Percentiles rank a stretch among this genome's conserved stretches.
Conservation (phyloP, 306 rosid species). For the Mimosa pudica region DNA sequence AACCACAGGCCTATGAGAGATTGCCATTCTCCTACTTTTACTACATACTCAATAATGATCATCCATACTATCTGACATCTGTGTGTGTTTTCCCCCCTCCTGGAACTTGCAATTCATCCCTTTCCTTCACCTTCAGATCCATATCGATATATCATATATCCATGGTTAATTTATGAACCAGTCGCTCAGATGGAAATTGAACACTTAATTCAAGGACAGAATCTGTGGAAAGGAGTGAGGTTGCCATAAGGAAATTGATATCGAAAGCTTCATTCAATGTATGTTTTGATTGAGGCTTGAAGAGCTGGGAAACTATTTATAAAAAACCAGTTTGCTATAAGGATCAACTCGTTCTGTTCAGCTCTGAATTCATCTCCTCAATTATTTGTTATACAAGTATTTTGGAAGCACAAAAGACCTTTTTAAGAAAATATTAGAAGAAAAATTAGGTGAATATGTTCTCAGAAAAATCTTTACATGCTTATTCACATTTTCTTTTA, state of each 20-base stretch:
- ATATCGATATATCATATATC: background rate
- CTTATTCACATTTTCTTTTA: background rate
- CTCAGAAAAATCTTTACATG: background rate
- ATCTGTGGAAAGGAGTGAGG: background rate
- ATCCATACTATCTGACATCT: background rate
- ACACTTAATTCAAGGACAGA: conserved; percentile 1
- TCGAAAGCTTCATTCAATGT: background rate
- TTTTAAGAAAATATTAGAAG: background rate
- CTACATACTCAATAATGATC: no score
- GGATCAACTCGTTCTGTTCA: background rate
- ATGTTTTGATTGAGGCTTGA: background rate
- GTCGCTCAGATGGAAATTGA: background rate
- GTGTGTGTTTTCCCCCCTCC: background rate
- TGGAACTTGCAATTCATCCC: background rate
- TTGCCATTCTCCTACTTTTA: background rate
- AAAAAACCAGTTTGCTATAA: background rate
- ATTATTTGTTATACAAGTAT: background rate
- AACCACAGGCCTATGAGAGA: background rate
- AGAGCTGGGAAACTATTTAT: background rate
- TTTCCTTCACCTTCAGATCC: background rate
- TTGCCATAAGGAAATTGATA: background rate
- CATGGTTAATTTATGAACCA: background rate
- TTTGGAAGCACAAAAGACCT: background rate
- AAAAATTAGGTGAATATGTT: background rate
- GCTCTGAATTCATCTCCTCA: background rate